Evolutionary conservation across 192 early-diverging fungal genomes (phyloP), one percentile per base, ranked within the genome.

Genomic region (Phlyctochytrium arcticum): DNA sequence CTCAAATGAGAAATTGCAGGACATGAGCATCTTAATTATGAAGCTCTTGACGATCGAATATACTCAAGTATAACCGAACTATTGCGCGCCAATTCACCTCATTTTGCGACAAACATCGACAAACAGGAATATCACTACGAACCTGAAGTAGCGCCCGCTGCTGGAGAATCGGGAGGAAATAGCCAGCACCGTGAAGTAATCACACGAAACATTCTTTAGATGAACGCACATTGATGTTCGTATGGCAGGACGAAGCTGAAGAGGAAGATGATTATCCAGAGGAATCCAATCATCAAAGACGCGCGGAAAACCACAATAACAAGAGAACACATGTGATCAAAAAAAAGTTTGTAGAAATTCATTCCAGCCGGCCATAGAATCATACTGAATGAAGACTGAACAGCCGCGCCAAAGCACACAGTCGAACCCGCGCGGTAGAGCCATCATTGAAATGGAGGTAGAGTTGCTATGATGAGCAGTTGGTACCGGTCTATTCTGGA

Each of bases 11-110:
- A 49, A n/a, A 9, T 66, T 17, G 10, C 36, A 81, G 82, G 82
- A 5, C 75, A 68, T 51, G 74, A 80, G 42, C 63, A 69, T 35
- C 65, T 86, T n/a, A 74, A 86, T 65, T 86, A 86, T 61, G 81
- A 85, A 55, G 19, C 74, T 30, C 15, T 44, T n/a, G 72, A 51
- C 21, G 84, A 80, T 10, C 57, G 69, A 5, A 37, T 57, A 7
- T 85, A 60, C 57, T 70, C 72, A 15, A 78, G 76, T 1, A 56
- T 86, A 9, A 61, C 80, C 35, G 79, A 80, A 12, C 67, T 86
- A 9, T 46, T 86, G 15, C 69, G 70, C 31, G 48, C 34, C 5
- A 37, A 66, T 9, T 78, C 75, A 12, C 47, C 37, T 29, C 80
- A 84, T 47, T 86, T 86, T 55, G 55, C 27, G 15, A 50, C 37